A percentile compares a stretch with the other conserved stretches of the same genome.
These are phyloP conservation scores for Acer yangbiense DNA, from an alignment of 345 rosid species.

Conservation along the genomic window DNA sequence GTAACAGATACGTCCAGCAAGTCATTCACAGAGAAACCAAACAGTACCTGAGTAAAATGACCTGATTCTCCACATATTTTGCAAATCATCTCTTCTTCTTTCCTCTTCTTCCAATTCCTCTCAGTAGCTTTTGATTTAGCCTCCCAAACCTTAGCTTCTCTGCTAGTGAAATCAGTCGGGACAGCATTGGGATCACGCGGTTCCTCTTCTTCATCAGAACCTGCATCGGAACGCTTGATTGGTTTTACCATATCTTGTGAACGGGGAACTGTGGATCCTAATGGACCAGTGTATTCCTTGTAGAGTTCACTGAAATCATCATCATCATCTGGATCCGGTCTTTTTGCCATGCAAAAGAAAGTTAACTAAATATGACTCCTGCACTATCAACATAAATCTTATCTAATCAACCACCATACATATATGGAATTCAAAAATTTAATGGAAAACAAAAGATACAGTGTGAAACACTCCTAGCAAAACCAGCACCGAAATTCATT, in stretches of 20 bases:
- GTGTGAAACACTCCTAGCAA: neutral
- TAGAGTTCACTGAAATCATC: slow-evolving; percentile 95
- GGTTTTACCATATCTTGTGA: slow-evolving; percentile 53
- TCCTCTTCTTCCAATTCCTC: slow-evolving; percentile 97
- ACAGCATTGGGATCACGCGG: slow-evolving; percentile 92
- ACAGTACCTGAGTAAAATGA: slow-evolving; percentile 91
- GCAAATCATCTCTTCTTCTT: slow-evolving; percentile 99
- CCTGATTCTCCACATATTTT: slow-evolving; percentile 97
- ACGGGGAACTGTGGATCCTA: slow-evolving; percentile 35
- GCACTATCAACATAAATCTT: slow-evolving; percentile 16
- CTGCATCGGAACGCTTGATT: slow-evolving; percentile 57
- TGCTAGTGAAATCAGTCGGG: slow-evolving; percentile 95
- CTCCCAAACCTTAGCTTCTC: slow-evolving; percentile 99
- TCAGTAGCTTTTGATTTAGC: slow-evolving; percentile 99
- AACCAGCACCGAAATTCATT: neutral
- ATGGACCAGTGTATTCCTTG: slow-evolving; percentile 96
- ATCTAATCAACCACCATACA: slow-evolving; percentile 1
- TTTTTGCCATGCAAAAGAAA: slow-evolving; percentile 58
- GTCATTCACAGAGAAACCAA: neutral
- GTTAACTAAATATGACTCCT: slow-evolving; percentile 25
- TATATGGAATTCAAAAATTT: neutral
- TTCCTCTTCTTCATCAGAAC: slow-evolving; percentile 74
- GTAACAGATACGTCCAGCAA: neutral
- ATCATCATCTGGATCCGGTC: slow-evolving; percentile 75
- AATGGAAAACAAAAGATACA: neutral